A percentile compares a stretch with the other conserved stretches of the same genome.
Conservation (phyloP, 805 yeast genomes). For the Wickerhamomyces kurtzmanii region DNA sequence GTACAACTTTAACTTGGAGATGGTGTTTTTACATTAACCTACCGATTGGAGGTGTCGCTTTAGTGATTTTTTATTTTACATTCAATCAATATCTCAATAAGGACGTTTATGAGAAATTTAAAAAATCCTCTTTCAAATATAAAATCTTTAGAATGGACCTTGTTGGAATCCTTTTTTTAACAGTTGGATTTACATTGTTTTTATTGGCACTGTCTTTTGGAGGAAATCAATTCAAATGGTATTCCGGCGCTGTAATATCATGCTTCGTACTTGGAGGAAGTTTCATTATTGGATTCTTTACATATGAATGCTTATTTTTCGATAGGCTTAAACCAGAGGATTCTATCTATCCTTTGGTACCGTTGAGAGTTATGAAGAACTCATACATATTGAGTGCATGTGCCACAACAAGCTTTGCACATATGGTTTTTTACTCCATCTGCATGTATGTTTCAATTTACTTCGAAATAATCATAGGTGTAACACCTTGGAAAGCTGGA, state of each 20-base stretch:
- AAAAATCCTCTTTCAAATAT: constrained; percentile 23
- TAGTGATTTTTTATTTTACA: constrained; percentile 7
- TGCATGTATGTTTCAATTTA: too few species aligned
- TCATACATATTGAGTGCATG: too few species aligned
- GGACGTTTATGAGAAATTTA: too few species aligned
- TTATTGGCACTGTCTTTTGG: constrained; percentile 43
- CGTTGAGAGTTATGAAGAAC: background rate
- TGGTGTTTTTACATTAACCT: constrained; percentile 64
- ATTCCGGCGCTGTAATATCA: constrained; percentile 36
- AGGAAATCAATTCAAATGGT: constrained; percentile 39
- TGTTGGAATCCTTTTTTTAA: constrained; percentile 33
- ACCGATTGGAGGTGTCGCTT: constrained; percentile 42
- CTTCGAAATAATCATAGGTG: too few species aligned
- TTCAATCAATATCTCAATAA: too few species aligned
- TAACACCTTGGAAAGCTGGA: constrained; percentile 4
- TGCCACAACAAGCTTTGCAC: too few species aligned
- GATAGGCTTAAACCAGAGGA: too few species aligned
- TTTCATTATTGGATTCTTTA: constrained; percentile 25
- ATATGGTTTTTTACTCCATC: too few species aligned
- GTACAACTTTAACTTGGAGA: constrained; percentile 49
- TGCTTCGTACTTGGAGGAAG: constrained; percentile 38
- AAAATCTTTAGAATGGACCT: constrained; percentile 36
- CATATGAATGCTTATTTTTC: constrained; percentile 27
- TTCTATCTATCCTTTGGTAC: constrained; percentile 37
- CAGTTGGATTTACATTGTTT: constrained; percentile 31